Evolutionary conservation across 2,329 filamentous ascomycete genomes (phyloP).

Genomic region (Microcyclospora pomicola): DNA sequence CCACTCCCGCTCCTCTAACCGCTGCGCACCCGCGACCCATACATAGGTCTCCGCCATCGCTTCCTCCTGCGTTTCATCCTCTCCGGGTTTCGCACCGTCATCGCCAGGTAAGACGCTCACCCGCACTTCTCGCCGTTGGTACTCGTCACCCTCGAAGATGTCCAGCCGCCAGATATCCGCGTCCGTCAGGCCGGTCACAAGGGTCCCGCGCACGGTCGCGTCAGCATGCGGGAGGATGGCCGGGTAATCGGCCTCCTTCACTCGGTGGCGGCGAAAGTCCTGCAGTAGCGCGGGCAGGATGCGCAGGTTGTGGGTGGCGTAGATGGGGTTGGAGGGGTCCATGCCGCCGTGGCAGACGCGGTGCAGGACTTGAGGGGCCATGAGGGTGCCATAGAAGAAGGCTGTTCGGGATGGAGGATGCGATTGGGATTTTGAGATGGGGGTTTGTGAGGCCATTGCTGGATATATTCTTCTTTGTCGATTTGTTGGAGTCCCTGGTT

Average conservation of each 20-base stretch:
- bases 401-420: slow-evolving; percentile 28
- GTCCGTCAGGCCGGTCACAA: slow-evolving; percentile 64
- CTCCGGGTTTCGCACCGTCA: slow-evolving; percentile 2
- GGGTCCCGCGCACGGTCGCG: slow-evolving; percentile 53
- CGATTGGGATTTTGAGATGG: too few species aligned
- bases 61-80: slow-evolving; percentile 20
- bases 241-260: slow-evolving; percentile 62
- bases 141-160: slow-evolving; percentile 67
- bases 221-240: slow-evolving; percentile 44
- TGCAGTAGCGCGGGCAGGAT: slow-evolving; percentile 65
- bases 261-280: slow-evolving; percentile 56
- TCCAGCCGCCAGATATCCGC: slow-evolving; percentile 65
- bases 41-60: slow-evolving; percentile 38
- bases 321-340: slow-evolving; percentile 37
- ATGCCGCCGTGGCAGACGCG: slow-evolving; percentile 60
- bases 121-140: slow-evolving; percentile 40
- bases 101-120: slow-evolving; percentile 21
- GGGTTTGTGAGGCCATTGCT: too few species aligned
- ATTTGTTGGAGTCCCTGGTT: too few species aligned
- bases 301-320: slow-evolving; percentile 37
- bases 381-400: slow-evolving; percentile 58
- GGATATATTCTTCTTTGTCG: too few species aligned
- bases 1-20: slow-evolving; percentile 67
- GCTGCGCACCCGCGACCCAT: slow-evolving; percentile 30
- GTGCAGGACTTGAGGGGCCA: slow-evolving; percentile 78